Base-by-base conservation (phyloP, 306 rosid species). In the Rosa persica region DNA sequence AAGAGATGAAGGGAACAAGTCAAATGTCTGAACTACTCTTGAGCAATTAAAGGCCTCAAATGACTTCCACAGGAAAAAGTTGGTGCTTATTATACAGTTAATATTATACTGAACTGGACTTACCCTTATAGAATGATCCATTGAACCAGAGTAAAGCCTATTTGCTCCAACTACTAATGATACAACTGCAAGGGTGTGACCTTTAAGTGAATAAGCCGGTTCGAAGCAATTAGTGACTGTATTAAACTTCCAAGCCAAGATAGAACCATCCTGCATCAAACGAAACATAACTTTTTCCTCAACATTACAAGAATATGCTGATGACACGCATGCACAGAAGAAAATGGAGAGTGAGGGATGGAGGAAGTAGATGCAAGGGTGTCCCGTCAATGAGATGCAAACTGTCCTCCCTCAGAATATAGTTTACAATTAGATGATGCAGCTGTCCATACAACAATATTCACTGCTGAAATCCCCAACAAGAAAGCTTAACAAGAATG, bases 111-210 rank as follows among this genome's bases (percentile, higher is more conserved):
- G 39, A 46, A 79, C 58, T 43, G 39, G 70, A 80, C 93, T 84
- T 85, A 91, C 98, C 85, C 80, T 89, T 80, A 93, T 93, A 76
- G 98, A 82, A 79, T 87, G 77, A 83, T 95, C 98, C 98, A 95
- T 95, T 75, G 98, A 95, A 57, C 98, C 98, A 64, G 98, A 95
- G 86, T 92, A 95, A 51, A 95, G 98, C 81, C 96, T 89, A 85
- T 91, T 95, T 72, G 93, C 98, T 78, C 98, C 98, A 70, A 91
- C 97, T 77, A 93, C 96, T 83, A 95, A 88, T 36, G 98, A 92
- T 83, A 95, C 93, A 80, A 95, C 98, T 38, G 90, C 85, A 52
- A 84, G 93, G 4, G 93, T 72, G 79, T 95, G 98, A 48, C 93
- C 97, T 44, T 19, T 88, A 71, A 93, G 97, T 27, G 97, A 88